phyloP scores from a whole-genome alignment of 1,139 yeast genomes.

The Candida frijolesensis region DNA sequence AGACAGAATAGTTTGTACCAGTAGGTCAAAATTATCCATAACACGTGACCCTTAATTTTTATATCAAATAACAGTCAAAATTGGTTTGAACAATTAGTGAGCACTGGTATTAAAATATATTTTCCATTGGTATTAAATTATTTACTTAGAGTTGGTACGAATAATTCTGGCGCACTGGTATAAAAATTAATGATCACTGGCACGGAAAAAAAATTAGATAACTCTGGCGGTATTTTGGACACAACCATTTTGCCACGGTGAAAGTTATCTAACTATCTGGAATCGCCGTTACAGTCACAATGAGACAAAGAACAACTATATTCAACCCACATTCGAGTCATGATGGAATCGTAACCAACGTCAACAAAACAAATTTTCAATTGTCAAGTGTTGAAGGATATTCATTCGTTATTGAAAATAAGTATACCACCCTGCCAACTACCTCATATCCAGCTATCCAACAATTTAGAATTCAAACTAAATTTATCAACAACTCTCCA shows the following conservation, averaged over 20 bases:
- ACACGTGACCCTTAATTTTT: no score
- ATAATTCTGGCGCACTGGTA: no score
- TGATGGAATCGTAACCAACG: conserved; percentile 27
- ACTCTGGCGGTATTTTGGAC: neutral
- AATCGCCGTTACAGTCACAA: neutral
- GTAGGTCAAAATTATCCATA: no score
- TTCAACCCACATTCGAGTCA: conserved; percentile 28
- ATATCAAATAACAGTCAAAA: no score
- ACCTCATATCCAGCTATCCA: conserved; percentile 15
- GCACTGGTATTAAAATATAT: no score
- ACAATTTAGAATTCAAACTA: conserved; percentile 28
- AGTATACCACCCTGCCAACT: conserved; percentile 14
- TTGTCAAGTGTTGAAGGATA: conserved; percentile 17
- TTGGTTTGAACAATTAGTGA: no score
- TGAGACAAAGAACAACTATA: conserved; percentile 39
- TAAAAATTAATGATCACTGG: no score
- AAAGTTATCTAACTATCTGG: neutral
- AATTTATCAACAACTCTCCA: conserved; percentile 11
- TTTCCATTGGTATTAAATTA: no score
- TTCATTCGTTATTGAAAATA: conserved; percentile 25
- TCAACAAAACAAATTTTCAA: conserved; percentile 18
- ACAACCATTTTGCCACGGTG: neutral
- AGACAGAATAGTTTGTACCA: no score
- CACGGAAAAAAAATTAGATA: no score
- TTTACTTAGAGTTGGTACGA: no score